A percentile compares a stretch with the other conserved stretches of the same genome.
Conservation (phyloP, 768 basidiomycete genomes). For the Hypsizygus marmoreus region DNA sequence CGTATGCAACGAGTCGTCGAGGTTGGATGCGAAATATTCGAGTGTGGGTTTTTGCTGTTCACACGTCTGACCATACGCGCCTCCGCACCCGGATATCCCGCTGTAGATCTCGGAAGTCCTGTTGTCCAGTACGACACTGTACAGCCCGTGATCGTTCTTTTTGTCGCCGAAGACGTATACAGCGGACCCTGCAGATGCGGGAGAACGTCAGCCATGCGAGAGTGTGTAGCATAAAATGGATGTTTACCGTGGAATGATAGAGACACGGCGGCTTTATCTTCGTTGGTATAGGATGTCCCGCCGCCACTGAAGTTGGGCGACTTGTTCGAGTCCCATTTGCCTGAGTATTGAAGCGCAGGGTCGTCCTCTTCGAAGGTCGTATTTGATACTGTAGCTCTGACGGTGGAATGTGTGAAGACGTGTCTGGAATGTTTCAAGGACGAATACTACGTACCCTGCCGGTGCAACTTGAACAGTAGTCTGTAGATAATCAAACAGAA, state of each 20-base stretch:
- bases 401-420: no score
- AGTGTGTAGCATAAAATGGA: neutral
- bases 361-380: constrained; percentile 43
- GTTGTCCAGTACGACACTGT: constrained; percentile 41
- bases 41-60: constrained; percentile 47
- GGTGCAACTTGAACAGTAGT: constrained; percentile 46
- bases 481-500: constrained; percentile 45
- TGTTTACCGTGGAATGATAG: constrained; percentile 42
- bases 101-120: constrained; percentile 32
- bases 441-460: constrained; percentile 33
- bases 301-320: constrained; percentile 48
- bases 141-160: constrained; percentile 50
- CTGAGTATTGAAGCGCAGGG: constrained; percentile 38
- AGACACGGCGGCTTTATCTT: constrained; percentile 38
- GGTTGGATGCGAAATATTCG: constrained; percentile 44
- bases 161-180: constrained; percentile 51
- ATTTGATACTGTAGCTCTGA: constrained; percentile 44
- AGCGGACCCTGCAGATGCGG: constrained; percentile 35
- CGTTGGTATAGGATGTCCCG: constrained; percentile 43
- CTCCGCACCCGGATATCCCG: constrained; percentile 49
- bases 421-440: no score
- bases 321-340: constrained; percentile 44
- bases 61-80: constrained; percentile 44
- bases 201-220: neutral
- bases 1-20: constrained; percentile 37